Conservation (phyloP, 352 stramenopile genomes). For the Pythium coloratum region DNA sequence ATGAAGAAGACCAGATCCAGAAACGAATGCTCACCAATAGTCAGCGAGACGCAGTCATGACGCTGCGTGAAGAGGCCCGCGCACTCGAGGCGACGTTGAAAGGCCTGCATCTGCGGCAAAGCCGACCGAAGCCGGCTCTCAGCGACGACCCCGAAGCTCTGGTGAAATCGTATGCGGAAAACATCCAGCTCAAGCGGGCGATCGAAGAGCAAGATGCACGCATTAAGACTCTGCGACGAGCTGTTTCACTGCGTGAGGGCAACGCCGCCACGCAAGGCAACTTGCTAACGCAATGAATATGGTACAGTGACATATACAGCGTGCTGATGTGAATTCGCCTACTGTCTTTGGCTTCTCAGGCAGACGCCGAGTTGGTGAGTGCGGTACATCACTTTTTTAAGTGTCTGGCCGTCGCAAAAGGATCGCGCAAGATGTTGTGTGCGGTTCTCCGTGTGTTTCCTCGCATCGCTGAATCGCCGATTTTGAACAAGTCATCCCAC, state of each 20-base stretch:
- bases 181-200: conserved; percentile 22
- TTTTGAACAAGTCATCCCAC: too few species aligned
- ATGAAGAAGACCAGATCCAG: conserved; percentile 5
- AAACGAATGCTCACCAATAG: conserved; percentile 21
- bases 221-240: conserved; percentile 16
- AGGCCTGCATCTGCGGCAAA: conserved; percentile 16
- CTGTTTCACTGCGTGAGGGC: conserved; percentile 10
- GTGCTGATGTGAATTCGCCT: too few species aligned
- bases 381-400: too few species aligned
- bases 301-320: too few species aligned
- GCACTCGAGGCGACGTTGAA: conserved; percentile 20
- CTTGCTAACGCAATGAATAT: background rate
- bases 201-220: conserved; percentile 21
- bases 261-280: background rate
- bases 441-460: too few species aligned
- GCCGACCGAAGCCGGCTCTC: conserved; percentile 10
- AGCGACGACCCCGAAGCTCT: conserved; percentile 23
- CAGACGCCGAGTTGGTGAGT: too few species aligned
- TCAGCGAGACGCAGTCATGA: conserved; percentile 12
- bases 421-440: too few species aligned
- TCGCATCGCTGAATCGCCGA: too few species aligned
- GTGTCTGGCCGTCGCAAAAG: too few species aligned
- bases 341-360: too few species aligned
- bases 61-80: conserved; percentile 17
- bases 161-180: conserved; percentile 22